Percentiles rank a stretch among this genome's conserved stretches.
Evolutionary conservation across 306 rosid genomes (phyloP).

Genomic region (Betula pendula): DNA sequence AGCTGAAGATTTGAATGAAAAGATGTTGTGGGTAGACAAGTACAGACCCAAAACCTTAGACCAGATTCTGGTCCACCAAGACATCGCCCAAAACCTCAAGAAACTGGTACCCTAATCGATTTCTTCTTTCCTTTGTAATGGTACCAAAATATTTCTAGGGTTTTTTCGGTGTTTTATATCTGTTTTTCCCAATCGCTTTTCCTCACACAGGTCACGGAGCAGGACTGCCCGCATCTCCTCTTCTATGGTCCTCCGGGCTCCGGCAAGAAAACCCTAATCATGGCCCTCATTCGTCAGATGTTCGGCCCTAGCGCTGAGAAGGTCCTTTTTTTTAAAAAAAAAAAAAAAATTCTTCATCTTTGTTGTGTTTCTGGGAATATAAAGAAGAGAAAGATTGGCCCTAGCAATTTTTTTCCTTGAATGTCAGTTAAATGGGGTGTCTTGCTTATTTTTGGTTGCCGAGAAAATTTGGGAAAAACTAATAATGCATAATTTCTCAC

Average conservation of each 20-base stretch:
- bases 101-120: constrained; percentile 50
- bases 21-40: constrained; percentile 96
- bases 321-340: constrained; percentile 39
- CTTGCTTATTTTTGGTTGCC: too few relatives aligned
- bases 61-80: constrained; percentile 61
- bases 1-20: constrained; percentile 2
- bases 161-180: not conserved
- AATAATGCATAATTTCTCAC: not conserved
- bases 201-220: constrained; percentile 63
- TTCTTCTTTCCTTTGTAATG: not conserved
- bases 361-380: too few relatives aligned
- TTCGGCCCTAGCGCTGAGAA: constrained; percentile 87
- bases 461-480: not conserved
- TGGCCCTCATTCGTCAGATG: constrained; percentile 90
- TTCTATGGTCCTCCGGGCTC: constrained; percentile 95
- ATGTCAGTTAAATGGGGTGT: too few relatives aligned
- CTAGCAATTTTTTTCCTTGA: too few relatives aligned
- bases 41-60: constrained; percentile 93
- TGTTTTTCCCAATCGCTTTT: not conserved
- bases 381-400: too few relatives aligned
- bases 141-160: not conserved
- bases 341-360: not conserved
- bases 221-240: constrained; percentile 94
- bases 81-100: constrained; percentile 81
- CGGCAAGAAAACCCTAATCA: constrained; percentile 96